phyloP scores from a whole-genome alignment of 164 flowering plant species.

The Saururus chinensis region DNA sequence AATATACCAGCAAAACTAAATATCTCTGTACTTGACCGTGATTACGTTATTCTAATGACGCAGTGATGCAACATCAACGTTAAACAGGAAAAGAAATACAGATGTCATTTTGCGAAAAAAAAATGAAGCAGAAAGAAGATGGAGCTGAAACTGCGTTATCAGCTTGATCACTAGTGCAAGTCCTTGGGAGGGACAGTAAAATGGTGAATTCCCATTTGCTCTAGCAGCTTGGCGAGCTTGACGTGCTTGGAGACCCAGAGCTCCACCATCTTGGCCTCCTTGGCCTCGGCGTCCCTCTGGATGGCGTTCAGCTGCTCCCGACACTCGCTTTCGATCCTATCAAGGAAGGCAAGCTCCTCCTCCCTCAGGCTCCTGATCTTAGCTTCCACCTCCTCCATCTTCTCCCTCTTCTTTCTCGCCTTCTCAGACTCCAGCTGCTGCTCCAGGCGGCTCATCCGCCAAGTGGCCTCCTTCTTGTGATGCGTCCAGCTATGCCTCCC shows the following conservation, averaged over 20 bases:
- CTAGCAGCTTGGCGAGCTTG: constrained; percentile 20
- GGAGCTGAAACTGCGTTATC: too few relatives aligned
- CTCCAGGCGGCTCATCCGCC: constrained; percentile 36
- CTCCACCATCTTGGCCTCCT: constrained; percentile 28
- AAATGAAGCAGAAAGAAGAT: not conserved
- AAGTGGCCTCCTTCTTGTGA: constrained; percentile 34
- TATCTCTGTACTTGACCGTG: not conserved
- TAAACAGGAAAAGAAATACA: not conserved
- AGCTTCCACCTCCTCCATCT: constrained; percentile 29
- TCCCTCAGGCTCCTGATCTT: constrained; percentile 26
- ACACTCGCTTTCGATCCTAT: constrained; percentile 20
- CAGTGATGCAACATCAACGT: not conserved
- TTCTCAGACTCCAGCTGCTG: constrained; percentile 38
- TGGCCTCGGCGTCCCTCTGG: constrained; percentile 26
- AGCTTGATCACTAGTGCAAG: not conserved
- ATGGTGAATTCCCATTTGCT: constrained; percentile 15
- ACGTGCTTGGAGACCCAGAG: constrained; percentile 23
- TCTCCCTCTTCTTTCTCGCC: constrained; percentile 27
- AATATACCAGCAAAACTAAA: too few relatives aligned
- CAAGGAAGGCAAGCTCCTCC: constrained; percentile 19
- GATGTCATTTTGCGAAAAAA: too few relatives aligned
- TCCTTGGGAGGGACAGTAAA: constrained; percentile 4
- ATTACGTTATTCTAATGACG: not conserved
- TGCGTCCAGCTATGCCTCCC: constrained; percentile 24
- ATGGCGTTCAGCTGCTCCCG: constrained; percentile 19